These are phyloP conservation scores for Rhizophlyctis rosea DNA, from an alignment of 192 early-diverging fungal genomes.

Conservation along the genomic window DNA sequence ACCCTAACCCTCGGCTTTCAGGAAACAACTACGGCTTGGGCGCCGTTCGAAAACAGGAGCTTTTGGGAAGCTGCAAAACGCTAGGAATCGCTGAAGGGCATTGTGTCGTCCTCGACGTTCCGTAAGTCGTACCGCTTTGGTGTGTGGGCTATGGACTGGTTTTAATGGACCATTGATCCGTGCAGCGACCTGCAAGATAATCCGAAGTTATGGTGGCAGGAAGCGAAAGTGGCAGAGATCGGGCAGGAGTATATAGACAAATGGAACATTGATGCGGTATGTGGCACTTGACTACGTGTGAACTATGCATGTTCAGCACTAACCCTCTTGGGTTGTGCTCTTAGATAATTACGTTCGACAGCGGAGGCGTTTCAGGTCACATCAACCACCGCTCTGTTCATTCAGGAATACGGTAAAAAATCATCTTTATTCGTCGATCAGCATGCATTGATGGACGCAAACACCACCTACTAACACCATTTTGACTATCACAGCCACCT, in stretches of 20 bases:
- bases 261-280: conserved; percentile 17
- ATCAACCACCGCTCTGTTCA: conserved; percentile 82
- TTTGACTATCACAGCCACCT: conserved; percentile 4
- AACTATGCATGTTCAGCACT: background rate
- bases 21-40: conserved; percentile 71
- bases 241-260: conserved; percentile 26
- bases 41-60: conserved; percentile 53
- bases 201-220: conserved; percentile 40
- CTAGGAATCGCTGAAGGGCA: conserved; percentile 52
- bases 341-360: conserved; percentile 85
- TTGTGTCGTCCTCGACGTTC: conserved; percentile 54
- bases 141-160: background rate
- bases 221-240: conserved; percentile 19
- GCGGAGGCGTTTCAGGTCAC: conserved; percentile 81
- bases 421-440: conserved; percentile 7
- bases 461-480: conserved; percentile 1
- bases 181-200: conserved; percentile 48
- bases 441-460: conserved; percentile 1
- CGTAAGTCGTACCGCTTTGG: conserved; percentile 41
- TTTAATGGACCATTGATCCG: background rate
- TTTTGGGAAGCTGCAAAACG: conserved; percentile 54
- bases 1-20: conserved; percentile 17
- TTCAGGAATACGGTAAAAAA: conserved; percentile 55
- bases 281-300: background rate
- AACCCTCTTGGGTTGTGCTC: too few species aligned